phyloP scores from a whole-genome alignment of 2,329 filamentous ascomycete species.

The Fusarium irregulare region DNA sequence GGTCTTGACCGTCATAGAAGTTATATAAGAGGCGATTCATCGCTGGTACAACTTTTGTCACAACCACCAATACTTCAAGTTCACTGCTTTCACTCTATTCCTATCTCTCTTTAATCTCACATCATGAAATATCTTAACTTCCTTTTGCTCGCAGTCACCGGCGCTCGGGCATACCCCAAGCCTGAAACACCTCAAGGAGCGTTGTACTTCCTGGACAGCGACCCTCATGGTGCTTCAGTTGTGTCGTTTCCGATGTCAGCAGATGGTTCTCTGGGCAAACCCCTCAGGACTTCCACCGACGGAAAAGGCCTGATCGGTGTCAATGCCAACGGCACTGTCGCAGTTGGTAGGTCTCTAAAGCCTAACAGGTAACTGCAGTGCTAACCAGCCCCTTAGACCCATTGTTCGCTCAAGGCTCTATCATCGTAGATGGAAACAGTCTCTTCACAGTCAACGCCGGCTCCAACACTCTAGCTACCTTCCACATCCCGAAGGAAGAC shows the following conservation, averaged over 20 bases:
- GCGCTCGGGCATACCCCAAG: not conserved
- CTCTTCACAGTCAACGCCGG: constrained; percentile 13
- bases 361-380: fast-evolving
- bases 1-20: too few species aligned
- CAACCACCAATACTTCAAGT: too few species aligned
- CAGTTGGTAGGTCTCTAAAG: not conserved
- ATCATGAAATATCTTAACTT: not conserved
- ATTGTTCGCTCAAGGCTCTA: not conserved
- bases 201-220: constrained; percentile 13
- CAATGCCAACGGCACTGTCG: not conserved
- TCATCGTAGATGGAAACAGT: not conserved
- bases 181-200: not conserved
- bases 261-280: not conserved
- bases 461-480: constrained; percentile 6
- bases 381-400: not conserved
- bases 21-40: not conserved
- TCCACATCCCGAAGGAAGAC: constrained; percentile 3
- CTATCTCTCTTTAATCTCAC: fast-evolving
- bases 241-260: constrained; percentile 1
- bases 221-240: constrained; percentile 11
- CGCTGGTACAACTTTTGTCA: too few species aligned
- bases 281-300: not conserved
- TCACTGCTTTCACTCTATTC: too few species aligned
- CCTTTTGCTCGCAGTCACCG: not conserved
- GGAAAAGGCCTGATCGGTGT: constrained; percentile 2